A percentile compares a stretch with the other conserved stretches of the same genome.
phyloP scores from a whole-genome alignment of 441 rosid species.

The Pelargonium citronellum region DNA sequence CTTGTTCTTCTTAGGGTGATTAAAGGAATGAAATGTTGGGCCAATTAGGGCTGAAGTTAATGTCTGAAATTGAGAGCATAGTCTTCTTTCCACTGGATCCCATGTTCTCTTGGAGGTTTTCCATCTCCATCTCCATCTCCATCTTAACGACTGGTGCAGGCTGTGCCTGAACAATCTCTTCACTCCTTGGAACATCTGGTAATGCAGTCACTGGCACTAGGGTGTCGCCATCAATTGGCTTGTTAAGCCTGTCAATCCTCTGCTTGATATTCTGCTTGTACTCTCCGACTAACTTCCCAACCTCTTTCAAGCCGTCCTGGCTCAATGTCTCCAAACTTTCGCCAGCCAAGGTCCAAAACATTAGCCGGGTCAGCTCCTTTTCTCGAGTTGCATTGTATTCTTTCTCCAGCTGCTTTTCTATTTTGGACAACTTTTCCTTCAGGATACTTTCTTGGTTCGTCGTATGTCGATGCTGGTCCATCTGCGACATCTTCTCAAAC shows the following conservation, averaged over 20 bases:
- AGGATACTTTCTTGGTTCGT: neutral
- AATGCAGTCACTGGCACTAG: constrained; percentile 1
- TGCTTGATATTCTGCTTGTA: constrained; percentile 6
- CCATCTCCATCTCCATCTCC: neutral
- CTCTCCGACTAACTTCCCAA: neutral
- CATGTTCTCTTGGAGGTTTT: neutral
- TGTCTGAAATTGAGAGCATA: neutral
- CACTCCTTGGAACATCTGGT: neutral
- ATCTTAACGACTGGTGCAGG: neutral
- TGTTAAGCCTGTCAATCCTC: constrained; percentile 3
- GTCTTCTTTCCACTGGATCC: neutral
- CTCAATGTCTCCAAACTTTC: neutral
- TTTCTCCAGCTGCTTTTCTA: constrained; percentile 6
- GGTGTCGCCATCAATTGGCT: neutral
- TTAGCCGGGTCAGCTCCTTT: constrained; percentile 10
- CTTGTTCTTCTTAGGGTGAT: neutral
- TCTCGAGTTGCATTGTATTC: neutral
- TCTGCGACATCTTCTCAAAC: neutral
- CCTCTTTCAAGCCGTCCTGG: constrained; percentile 2
- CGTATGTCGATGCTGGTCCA: neutral
- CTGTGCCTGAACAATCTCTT: constrained; percentile 8
- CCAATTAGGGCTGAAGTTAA: constrained; percentile 8
- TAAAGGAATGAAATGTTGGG: neutral
- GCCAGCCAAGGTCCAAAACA: constrained; percentile 6
- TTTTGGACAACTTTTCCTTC: neutral